Evolutionary conservation across 345 rosid genomes (phyloP).

Genomic region (Bruguiera sexangula): DNA sequence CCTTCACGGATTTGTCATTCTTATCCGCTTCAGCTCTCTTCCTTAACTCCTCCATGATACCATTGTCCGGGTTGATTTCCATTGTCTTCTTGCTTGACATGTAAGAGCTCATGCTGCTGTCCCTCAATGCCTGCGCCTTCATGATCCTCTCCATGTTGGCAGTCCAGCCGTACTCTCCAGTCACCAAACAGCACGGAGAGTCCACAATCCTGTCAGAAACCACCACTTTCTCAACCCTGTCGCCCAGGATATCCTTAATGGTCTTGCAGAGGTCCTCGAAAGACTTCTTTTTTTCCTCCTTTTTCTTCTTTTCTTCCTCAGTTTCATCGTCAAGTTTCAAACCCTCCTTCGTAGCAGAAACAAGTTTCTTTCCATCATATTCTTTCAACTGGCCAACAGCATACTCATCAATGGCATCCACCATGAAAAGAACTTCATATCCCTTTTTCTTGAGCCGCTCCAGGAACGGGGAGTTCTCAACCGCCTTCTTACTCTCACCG

Average conservation of each 20-base stretch:
- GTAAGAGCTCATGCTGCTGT: conserved; percentile 83
- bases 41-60: conserved; percentile 85
- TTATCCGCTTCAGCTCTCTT: conserved; percentile 78
- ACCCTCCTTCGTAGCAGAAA: conserved; percentile 80
- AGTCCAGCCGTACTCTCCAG: conserved; percentile 86
- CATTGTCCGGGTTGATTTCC: conserved; percentile 88
- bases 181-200: conserved; percentile 84
- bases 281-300: conserved; percentile 65
- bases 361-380: conserved; percentile 80
- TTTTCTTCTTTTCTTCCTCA: conserved; percentile 74
- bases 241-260: conserved; percentile 77
- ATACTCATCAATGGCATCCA: conserved; percentile 87
- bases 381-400: conserved; percentile 80
- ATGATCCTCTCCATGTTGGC: conserved; percentile 95
- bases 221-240: conserved; percentile 73
- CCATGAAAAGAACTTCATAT: conserved; percentile 84
- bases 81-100: conserved; percentile 93
- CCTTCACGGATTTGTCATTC: conserved; percentile 83
- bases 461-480: conserved; percentile 85
- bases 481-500: conserved; percentile 80
- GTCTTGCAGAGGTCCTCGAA: conserved; percentile 80
- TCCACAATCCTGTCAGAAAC: conserved; percentile 81
- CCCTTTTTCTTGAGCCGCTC: conserved; percentile 82
- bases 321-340: conserved; percentile 75
- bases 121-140: conserved; percentile 88